phyloP scores from a whole-genome alignment of 805 yeast genomes.

The Suhomyces emberorum region DNA sequence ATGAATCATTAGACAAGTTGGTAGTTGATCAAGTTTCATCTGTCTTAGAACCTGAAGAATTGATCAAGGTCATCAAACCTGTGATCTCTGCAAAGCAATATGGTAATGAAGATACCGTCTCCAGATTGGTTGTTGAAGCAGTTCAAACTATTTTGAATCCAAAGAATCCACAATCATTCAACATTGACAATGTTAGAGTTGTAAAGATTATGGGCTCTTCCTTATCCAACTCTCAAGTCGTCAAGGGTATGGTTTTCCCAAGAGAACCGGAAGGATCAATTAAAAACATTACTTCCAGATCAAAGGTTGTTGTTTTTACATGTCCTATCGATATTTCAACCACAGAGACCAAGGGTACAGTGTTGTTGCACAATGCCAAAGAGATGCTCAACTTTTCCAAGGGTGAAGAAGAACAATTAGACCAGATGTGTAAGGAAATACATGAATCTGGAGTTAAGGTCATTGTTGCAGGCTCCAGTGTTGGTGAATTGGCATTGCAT shows the following conservation, averaged over 20 bases:
- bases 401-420: constrained; percentile 95
- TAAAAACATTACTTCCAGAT: constrained; percentile 54
- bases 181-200: constrained; percentile 90
- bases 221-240: constrained; percentile 67
- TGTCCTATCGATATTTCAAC: constrained; percentile 93
- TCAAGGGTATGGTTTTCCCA: constrained; percentile 98
- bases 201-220: constrained; percentile 96
- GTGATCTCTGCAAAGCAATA: constrained; percentile 92
- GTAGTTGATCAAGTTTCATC: constrained; percentile 61
- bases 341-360: constrained; percentile 99
- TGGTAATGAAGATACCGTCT: constrained; percentile 77
- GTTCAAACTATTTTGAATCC: constrained; percentile 72
- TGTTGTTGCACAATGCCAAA: constrained; percentile 88
- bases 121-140: constrained; percentile 81
- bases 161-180: constrained; percentile 62
- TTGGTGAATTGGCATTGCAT: constrained; percentile 92
- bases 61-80: constrained; percentile 73
- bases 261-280: constrained; percentile 94
- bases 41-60: constrained; percentile 50
- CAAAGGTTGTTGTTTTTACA: constrained; percentile 89
- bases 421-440: constrained; percentile 77
- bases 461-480: constrained; percentile 89
- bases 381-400: constrained; percentile 95
- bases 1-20: constrained; percentile 63
- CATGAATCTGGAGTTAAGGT: constrained; percentile 82